phyloP scores from a whole-genome alignment of 345 rosid species.

The Brassica rapa region DNA sequence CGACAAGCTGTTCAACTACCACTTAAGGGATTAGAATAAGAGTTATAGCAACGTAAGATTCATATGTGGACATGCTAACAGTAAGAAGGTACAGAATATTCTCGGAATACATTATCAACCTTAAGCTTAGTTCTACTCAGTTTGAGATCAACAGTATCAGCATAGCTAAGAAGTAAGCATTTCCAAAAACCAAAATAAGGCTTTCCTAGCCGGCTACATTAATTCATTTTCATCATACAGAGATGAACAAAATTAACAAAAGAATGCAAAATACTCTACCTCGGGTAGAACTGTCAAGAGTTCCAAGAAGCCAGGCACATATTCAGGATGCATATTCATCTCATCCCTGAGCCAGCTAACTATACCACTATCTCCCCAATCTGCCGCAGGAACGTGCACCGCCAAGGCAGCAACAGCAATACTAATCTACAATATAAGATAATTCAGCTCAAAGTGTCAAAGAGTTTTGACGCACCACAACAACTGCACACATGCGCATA shows the following conservation, averaged over 20 bases:
- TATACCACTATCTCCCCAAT: conserved; percentile 97
- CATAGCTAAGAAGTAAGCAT: conserved; percentile 12
- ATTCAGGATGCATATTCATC: conserved; percentile 93
- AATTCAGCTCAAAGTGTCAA: neutral
- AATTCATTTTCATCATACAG: neutral
- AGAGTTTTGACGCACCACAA: no score
- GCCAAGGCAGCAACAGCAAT: conserved; percentile 99
- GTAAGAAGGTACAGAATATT: neutral
- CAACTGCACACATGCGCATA: neutral
- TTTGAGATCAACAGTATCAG: conserved; percentile 5
- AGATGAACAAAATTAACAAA: conserved; percentile 14
- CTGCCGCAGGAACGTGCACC: conserved; percentile 93
- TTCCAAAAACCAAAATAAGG: conserved; percentile 7
- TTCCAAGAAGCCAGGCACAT: conserved; percentile 95
- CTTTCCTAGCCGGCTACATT: conserved; percentile 12
- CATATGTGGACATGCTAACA: neutral
- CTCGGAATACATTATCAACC: conserved; percentile 9
- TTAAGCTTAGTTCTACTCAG: conserved; percentile 7
- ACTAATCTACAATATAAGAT: conserved; percentile 71
- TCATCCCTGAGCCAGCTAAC: conserved; percentile 90
- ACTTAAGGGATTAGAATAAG: conserved; percentile 6
- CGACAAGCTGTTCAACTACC: conserved; percentile 7
- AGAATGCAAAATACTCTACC: conserved; percentile 49
- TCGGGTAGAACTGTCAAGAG: conserved; percentile 93
- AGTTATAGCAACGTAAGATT: neutral